Conservation (phyloP, 805 yeast species). For the Ascoidea tarda region DNA sequence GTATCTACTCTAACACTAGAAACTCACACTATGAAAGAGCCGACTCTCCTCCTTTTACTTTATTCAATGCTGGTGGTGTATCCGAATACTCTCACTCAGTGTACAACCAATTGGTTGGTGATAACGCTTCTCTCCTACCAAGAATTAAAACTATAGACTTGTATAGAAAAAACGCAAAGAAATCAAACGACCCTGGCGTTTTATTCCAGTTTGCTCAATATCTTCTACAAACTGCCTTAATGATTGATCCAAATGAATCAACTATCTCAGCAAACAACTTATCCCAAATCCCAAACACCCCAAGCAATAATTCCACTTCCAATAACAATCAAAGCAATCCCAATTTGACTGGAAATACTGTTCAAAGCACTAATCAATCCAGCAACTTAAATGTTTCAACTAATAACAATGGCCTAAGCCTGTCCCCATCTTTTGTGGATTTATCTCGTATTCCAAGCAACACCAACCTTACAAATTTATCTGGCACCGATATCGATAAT, state of each 20-base stretch:
- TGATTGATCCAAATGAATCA: slow-evolving; percentile 24
- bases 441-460: neutral
- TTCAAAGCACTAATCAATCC: no score
- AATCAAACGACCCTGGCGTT: slow-evolving; percentile 74
- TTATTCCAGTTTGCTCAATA: slow-evolving; percentile 85
- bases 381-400: no score
- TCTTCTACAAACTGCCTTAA: slow-evolving; percentile 72
- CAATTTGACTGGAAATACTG: no score
- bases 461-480: neutral
- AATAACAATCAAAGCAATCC: neutral
- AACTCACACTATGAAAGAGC: neutral
- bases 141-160: slow-evolving; percentile 74
- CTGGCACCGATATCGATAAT: neutral
- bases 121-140: slow-evolving; percentile 38
- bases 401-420: neutral
- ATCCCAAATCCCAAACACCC: neutral
- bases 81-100: neutral
- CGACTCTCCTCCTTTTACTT: neutral
- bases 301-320: slow-evolving; percentile 3
- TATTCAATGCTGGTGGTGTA: neutral
- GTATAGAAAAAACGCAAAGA: slow-evolving; percentile 76
- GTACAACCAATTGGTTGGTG: neutral
- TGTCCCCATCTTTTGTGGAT: neutral
- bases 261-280: slow-evolving; percentile 12
- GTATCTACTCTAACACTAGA: neutral